These are phyloP conservation scores for Trichaptum fuscoviolaceum DNA, from an alignment of 768 basidiomycete genomes.

Conservation along the genomic window DNA sequence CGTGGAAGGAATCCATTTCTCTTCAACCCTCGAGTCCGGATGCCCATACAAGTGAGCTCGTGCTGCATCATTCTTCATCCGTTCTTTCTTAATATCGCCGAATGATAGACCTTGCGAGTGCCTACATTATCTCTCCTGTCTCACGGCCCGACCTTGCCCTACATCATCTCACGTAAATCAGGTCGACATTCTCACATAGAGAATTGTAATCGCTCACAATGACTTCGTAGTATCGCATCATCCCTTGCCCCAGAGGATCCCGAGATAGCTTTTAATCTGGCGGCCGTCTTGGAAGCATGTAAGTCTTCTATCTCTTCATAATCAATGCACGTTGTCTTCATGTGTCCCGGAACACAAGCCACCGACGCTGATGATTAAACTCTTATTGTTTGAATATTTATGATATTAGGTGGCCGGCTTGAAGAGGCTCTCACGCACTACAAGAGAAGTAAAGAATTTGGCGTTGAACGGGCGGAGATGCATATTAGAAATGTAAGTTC, in stretches of 20 bases:
- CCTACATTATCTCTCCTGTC: slow-evolving; percentile 78
- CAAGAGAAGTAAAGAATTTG: slow-evolving; percentile 69
- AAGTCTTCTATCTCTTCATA: slow-evolving; percentile 24
- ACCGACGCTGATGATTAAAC: slow-evolving; percentile 18
- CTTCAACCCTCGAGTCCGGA: slow-evolving; percentile 81
- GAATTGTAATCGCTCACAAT: slow-evolving; percentile 25
- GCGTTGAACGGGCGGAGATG: slow-evolving; percentile 75
- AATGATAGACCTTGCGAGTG: slow-evolving; percentile 73
- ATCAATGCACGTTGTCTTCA: slow-evolving; percentile 2
- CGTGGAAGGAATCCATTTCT: slow-evolving; percentile 81
- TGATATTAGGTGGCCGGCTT: slow-evolving; percentile 58
- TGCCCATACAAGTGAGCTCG: slow-evolving; percentile 68
- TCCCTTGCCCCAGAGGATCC: slow-evolving; percentile 85
- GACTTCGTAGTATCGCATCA: slow-evolving; percentile 61
- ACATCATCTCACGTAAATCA: slow-evolving; percentile 70
- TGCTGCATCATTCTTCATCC: slow-evolving; percentile 25
- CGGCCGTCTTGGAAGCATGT: slow-evolving; percentile 89
- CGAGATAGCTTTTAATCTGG: slow-evolving; percentile 89
- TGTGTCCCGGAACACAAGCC: slow-evolving; percentile 11
- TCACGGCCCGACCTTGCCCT: slow-evolving; percentile 82
- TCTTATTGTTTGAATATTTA: slow-evolving; percentile 33
- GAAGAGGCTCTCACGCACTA: slow-evolving; percentile 81
- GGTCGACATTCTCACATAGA: slow-evolving; percentile 21
- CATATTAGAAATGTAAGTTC: slow-evolving; percentile 74
- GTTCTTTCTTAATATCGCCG: slow-evolving; percentile 17